Base-by-base conservation (phyloP, 805 yeast species). In the Metschnikowia cubensis region DNA sequence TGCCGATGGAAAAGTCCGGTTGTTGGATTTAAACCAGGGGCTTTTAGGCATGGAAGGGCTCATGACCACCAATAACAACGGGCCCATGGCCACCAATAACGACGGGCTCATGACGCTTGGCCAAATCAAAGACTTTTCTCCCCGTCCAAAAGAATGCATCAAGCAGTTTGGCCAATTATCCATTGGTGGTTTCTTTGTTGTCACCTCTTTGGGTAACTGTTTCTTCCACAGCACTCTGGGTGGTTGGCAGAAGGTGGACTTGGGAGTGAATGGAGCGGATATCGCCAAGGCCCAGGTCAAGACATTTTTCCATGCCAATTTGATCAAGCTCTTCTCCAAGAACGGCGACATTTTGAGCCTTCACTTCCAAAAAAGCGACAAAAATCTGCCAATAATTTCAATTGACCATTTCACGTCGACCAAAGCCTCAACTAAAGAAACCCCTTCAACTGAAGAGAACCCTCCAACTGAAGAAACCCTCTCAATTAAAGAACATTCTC, bases 1-100 rank as follows among this genome's bases (percentile, higher is more conserved):
- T 35, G 95, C 96, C 36, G 99, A 94, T 68, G 97, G 97, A 0
- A 80, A 87, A 57, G 67, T 91, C 1, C 76, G 87, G 54, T 56
- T 87, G 4, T 82, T 84, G 60, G 86, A 85, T 57, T 17, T 48
- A 6, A 40, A 40, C 6, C 21, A n/a, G 32, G 35, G 34, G 3
- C 20, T 18, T 18, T 18, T 3, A 18, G 20, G 20, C 20, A 18
- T 18, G 20, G 20, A 18, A 18, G 20, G 3, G 20, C 20, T 18
- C 35, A 11, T 18, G 17, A 15, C 36, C 6, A 4, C 25, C 2
- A 6, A 21, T 5, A 7, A 21, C 6, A 6, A 20, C 4, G 22
- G 22, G 21, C 29, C 31, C 17, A n/a, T 40, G 13, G n/a, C 36
- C 6, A 4, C 25, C 2, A 6, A 21, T 5, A 7, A 21, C 6